Base-by-base conservation (phyloP, 2,329 filamentous ascomycete species). In the Penicillium sp. region DNA sequence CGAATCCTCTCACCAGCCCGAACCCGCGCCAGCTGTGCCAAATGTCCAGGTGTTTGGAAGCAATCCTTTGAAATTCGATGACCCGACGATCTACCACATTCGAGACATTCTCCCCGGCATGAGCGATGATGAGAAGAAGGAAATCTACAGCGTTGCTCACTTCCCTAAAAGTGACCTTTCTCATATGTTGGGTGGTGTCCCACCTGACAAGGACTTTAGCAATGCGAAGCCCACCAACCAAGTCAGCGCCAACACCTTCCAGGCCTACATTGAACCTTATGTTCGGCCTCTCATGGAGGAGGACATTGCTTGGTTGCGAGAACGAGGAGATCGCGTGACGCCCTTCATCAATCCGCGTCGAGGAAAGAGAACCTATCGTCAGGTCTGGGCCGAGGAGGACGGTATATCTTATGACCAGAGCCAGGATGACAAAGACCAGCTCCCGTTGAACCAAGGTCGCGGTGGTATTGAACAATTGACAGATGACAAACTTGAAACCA, bases 61-160 rank as follows among this genome's bases (percentile, higher is more conserved):
- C 39, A 92, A 98, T 70, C 93, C 93, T 0, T 90, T 91, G 26
- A 91, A 87, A n/a, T 96, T 93, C 68, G 81, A 86, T 64, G 95
- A 99, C 70, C 92, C 93, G 1, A 96, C 93, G 35, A 84, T 97
- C 49, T 99, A 99, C 79, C 90, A 99, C 71, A 97, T 99, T 61
- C 87, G 88, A 55, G 82, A 88, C 0, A 82, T 93, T 24, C 83
- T 84, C 1, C 83, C 87, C 0, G 87, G 84, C 62, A 96, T 96
- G 88, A 82, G 86, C 2, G 86, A 92, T 56, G 89, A 93, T n/a
- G 88, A 96, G 68, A 90, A 88, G 73, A 92, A 89, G 70, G 86
- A 90, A 64, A 93, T 98, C 52, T 96, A 91, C 73, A 91, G 91
- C 8, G 95, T 99, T 16, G 87, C 90, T 5, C 82, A 85, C 14